Evolutionary conservation across 106 monocot genomes (phyloP), one percentile per base, ranked within the genome.

Genomic region (Iris macrosiphon): DNA sequence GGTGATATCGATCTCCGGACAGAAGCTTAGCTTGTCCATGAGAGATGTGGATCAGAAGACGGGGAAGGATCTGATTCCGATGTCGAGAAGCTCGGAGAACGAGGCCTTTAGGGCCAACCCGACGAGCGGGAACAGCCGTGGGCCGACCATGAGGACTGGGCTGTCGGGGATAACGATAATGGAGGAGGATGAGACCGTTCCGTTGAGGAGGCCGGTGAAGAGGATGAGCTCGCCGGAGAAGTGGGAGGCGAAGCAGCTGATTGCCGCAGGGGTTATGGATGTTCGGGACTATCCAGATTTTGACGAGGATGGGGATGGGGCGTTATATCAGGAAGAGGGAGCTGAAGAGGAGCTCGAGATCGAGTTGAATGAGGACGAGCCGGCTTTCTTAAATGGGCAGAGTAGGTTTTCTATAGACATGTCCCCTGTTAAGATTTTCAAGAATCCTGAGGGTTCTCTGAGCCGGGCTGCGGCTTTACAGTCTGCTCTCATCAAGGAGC

Each of bases 341-440:
- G 81, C 78, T 7, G 93, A 94, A 57, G 84, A 94, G 69, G 93
- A 94, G 68, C 78, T 88, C 15, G 93, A 94, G 53, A 76, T 94
- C 25, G 93, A 94, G 62, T 61, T 94, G 2, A 94, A 94, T 66
- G 93, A 94, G 64, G 93, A 94, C 46, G 93, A 94, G 62, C 93
- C 93, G 16, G 83, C 79, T 2, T 94, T 93, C 67, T 75, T 94
- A 42, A 84, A 94, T 24, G 93, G 93, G n/a, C 93, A 94, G 70
- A 94, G 80, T 33, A 43, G 88, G 46, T 94, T 81, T 26, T 88
- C 88, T 0, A 84, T 94, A 17, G 93, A 94, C 40, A 94, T 94
- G 93, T 94, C 93, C 1, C 93, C 93, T 21, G 88, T 94, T 6
- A 94, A 94, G 54, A 94, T 94, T 37, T 94, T 94, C 73, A 94